Conservation (phyloP, 129 eudicot species). For the Glebionis coronaria region DNA sequence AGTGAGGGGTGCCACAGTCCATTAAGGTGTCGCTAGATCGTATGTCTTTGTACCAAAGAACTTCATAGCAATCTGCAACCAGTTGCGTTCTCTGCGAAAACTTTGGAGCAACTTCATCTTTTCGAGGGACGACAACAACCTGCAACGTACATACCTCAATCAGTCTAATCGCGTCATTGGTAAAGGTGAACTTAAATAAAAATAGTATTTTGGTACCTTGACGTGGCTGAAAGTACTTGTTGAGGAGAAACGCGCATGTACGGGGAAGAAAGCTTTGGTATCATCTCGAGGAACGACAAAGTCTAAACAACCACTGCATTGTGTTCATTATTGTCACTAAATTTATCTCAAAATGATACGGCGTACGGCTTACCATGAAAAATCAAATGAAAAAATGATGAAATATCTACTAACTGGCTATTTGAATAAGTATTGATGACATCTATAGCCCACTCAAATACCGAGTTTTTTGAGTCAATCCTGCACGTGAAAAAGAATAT, state of each 20-base stretch:
- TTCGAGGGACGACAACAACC: conserved; percentile 77
- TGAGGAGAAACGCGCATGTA: conserved; percentile 80
- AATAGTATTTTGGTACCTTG: conserved; percentile 47
- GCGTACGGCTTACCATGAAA: background rate
- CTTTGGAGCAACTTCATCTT: conserved; percentile 72
- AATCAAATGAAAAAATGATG: background rate
- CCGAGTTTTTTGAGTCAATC: conserved; percentile 81
- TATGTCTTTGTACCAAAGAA: too few species aligned
- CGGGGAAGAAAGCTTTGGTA: conserved; percentile 80
- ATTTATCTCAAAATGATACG: conserved; percentile 6
- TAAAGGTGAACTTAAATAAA: too few species aligned
- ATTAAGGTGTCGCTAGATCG: too few species aligned
- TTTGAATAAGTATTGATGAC: conserved; percentile 86
- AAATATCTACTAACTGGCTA: conserved; percentile 55
- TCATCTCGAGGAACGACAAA: conserved; percentile 92
- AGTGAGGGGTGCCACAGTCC: too few species aligned
- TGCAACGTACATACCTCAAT: conserved; percentile 13
- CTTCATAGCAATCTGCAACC: conserved; percentile 82
- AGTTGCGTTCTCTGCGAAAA: conserved; percentile 71
- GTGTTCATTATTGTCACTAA: conserved; percentile 15
- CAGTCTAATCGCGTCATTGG: background rate
- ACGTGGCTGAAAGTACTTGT: conserved; percentile 80
- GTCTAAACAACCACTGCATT: conserved; percentile 86
- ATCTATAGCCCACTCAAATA: conserved; percentile 89
- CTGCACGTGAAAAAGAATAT: conserved; percentile 41